Evolutionary conservation across 495 filamentous ascomycete species (phyloP), one percentile per base, ranked within the genome.

Genomic region (Xylaria telfairii): DNA sequence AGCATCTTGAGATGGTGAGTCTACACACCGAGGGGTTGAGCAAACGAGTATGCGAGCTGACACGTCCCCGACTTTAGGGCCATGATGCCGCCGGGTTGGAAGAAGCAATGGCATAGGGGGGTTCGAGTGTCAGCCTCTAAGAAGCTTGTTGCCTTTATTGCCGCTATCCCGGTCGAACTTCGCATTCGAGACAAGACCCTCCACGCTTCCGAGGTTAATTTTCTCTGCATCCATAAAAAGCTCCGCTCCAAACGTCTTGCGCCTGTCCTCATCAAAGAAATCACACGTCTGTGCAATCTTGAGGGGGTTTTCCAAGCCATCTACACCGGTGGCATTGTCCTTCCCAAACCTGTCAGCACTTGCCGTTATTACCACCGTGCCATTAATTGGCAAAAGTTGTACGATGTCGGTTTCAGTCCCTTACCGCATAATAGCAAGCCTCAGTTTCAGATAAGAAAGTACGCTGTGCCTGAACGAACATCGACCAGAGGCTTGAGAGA

Each of bases 181-280:
- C 92, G 92, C 60, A 91, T 98, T 26, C 92, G 94, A 34, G 84
- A 90, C 57, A 92, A 92, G 60, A 81, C 86, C 57, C 79, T 98
- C 73, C 89, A 90, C 64, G 90, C 90, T 66, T 94, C 92, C 41
- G 96, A 99, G 78, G 94, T 98, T 82, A 98, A 99, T 83, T 98
- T 97, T 84, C 91, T 99, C 64, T 96, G 93, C 78, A 89, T 98
- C 71, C 96, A 98, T 86, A 98, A 97, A 85, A 98, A 98, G 81
- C 89, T 99, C 10, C 92, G 96, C 51, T 89, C 91, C 17, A 98
- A 99, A 81, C 90, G 96, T 13, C 87, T 99, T 47, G 88, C 96
- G 0, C 96, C 96, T 0, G 91, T 97, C 4, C 87, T 99, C 49
- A 99, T 99, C 83, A 96, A 98, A 78, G 96, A 98, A 78, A 94